Base-by-base conservation (phyloP, 441 rosid genomes). In the Viola pubescens region DNA sequence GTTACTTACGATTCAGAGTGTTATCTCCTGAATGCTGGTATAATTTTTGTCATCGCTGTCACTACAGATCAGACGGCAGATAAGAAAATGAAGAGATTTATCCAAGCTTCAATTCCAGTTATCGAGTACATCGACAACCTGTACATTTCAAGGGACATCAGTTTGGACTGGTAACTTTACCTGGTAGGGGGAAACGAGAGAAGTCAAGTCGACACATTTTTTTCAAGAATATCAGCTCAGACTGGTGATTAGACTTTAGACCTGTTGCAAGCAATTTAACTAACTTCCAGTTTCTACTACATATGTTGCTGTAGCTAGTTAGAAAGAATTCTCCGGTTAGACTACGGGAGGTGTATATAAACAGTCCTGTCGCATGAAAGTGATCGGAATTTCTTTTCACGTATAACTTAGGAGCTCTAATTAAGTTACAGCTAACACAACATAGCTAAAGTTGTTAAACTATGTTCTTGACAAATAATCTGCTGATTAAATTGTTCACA, bases 61-160 rank as follows among this genome's bases (percentile, higher is more conserved):
- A 55, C 56, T 71, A 78, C 85, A 82, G 96, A 74, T 71, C 70
- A 75, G 14, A 70, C 95, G 6, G 97, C 88, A 34, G 83, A 80
- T 73, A 87, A 82, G 82, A 87, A 82, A 58, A 88, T 94, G 95
- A 79, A 65, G 64, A 84, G 85, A 77, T 94, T 78, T 65, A 82
- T 90, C 60, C 59, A 75, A 37, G 90, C 94, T 41, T 75, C 84
- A 0, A 64, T 64, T 51, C 94, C 95, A 0, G 81, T 84, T 2
- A 84, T 87, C 41, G 72, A 79, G 16, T 81, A 88, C 81, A 81
- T 88, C 46, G 99, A 94, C 39, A 77, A 75, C 56, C 91, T 88
- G 75, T 90, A 79, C 71, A 70, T 76, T 16, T 73, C 87, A 61
- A 81, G 96, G 78, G 79, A 82, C 42, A 88, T 90, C 58, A 71